These are phyloP conservation scores for Leccinellum luteum DNA, from an alignment of 768 basidiomycete species.

Conservation along the genomic window DNA sequence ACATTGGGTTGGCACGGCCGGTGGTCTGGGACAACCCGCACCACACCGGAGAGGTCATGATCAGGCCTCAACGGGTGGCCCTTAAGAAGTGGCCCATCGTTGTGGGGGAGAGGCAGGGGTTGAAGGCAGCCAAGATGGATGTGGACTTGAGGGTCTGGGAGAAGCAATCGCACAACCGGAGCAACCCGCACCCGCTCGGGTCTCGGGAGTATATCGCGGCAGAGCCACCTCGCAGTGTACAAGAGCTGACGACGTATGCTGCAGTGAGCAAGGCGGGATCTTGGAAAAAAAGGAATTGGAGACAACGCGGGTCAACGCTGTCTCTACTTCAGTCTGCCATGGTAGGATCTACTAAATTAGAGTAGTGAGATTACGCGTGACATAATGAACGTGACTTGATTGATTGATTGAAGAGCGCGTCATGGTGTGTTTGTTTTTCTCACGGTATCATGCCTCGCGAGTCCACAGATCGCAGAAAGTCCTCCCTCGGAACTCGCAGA, in stretches of 20 bases:
- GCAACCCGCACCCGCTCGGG: slow-evolving; percentile 51
- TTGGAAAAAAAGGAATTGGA: neutral
- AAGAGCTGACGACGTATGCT: slow-evolving; percentile 18
- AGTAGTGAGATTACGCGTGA: slow-evolving; percentile 18
- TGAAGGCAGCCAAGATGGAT: slow-evolving; percentile 36
- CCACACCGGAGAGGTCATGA: slow-evolving; percentile 28
- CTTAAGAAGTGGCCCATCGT: slow-evolving; percentile 42
- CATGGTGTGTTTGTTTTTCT: slow-evolving; percentile 26
- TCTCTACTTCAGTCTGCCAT: slow-evolving; percentile 21
- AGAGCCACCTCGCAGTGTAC: slow-evolving; percentile 21
- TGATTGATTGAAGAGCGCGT: slow-evolving; percentile 25
- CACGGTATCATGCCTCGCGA: slow-evolving; percentile 31
- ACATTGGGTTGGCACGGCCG: slow-evolving; percentile 13
- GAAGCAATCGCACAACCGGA: slow-evolving; percentile 29
- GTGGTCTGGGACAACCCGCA: slow-evolving; percentile 31
- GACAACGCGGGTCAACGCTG: slow-evolving; percentile 1
- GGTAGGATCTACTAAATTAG: slow-evolving; percentile 3
- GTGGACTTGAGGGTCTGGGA: slow-evolving; percentile 32
- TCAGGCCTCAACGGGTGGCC: slow-evolving; percentile 27
- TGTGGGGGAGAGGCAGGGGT: slow-evolving; percentile 43
- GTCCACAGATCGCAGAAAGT: slow-evolving; percentile 29
- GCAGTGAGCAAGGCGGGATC: slow-evolving; percentile 5
- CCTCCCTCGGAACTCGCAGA: slow-evolving; percentile 47
- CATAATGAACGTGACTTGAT: slow-evolving; percentile 20
- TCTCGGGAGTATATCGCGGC: slow-evolving; percentile 45